Conservation (phyloP, 495 filamentous ascomycete species). For the Aspergillus funiculosus region DNA sequence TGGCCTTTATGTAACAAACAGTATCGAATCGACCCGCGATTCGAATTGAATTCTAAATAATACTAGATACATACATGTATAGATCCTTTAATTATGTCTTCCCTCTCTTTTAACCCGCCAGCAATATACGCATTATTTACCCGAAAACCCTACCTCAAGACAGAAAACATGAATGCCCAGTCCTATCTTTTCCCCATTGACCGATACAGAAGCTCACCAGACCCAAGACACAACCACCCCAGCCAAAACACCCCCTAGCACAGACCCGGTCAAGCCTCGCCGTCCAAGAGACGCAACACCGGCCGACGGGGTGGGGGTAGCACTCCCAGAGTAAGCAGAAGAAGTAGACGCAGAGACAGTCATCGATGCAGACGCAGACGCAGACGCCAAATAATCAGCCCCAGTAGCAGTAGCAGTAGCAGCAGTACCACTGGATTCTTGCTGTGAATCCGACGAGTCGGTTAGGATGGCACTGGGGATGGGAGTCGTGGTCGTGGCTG, state of each 20-base stretch:
- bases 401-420: too few species aligned
- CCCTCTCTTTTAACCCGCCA: not conserved
- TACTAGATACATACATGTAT: too few species aligned
- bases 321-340: not conserved
- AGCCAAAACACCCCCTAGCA: conserved; percentile 6
- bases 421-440: too few species aligned
- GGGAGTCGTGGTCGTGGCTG: not conserved
- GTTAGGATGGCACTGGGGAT: conserved; percentile 12
- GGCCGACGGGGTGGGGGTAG: not conserved
- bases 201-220: too few species aligned
- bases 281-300: conserved; percentile 7
- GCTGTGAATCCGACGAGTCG: too few species aligned
- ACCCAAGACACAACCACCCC: not conserved
- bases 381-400: too few species aligned
- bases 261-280: conserved; percentile 1
- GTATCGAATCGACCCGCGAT: conserved; percentile 6
- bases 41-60: not conserved
- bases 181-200: too few species aligned
- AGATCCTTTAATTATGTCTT: not conserved
- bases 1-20: too few species aligned
- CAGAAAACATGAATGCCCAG: too few species aligned
- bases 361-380: not conserved
- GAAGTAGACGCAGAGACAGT: too few species aligned
- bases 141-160: too few species aligned
- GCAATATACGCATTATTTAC: too few species aligned